Percentiles rank a stretch among this genome's conserved stretches.
These are phyloP conservation scores for Boletus sp. DNA, from an alignment of 1,284 basidiomycete genomes.

Conservation along the genomic window DNA sequence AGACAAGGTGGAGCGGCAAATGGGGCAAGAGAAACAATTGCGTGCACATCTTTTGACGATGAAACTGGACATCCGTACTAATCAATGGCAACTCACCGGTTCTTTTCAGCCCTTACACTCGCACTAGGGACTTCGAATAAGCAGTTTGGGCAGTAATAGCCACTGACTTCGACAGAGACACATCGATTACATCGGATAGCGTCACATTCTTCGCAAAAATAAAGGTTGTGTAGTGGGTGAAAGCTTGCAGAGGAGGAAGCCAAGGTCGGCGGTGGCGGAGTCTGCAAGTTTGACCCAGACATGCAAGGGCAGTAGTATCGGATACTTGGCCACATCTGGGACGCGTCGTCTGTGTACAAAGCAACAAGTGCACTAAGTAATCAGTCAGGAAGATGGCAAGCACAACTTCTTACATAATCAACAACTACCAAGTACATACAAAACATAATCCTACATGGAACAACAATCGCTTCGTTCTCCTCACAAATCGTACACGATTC, in stretches of 20 bases:
- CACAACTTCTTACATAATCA: constrained; percentile 19
- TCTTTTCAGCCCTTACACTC: constrained; percentile 93
- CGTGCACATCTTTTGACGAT: constrained; percentile 76
- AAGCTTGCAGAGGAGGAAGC: constrained; percentile 72
- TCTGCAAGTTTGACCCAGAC: constrained; percentile 43
- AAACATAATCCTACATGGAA: constrained; percentile 44
- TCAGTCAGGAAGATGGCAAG: too few species aligned
- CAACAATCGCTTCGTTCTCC: neutral
- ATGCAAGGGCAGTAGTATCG: constrained; percentile 73
- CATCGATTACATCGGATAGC: constrained; percentile 90
- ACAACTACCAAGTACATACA: constrained; percentile 8
- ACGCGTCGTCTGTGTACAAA: too few species aligned
- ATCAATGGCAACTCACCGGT: constrained; percentile 52
- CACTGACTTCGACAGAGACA: constrained; percentile 88
- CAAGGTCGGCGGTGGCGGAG: constrained; percentile 72
- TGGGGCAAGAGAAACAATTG: constrained; percentile 96
- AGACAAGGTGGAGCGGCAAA: constrained; percentile 83
- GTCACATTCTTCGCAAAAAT: constrained; percentile 99
- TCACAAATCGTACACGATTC: constrained; percentile 66
- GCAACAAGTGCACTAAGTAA: too few species aligned
- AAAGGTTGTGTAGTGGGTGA: constrained; percentile 80
- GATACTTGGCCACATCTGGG: constrained; percentile 36
- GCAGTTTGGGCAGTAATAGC: constrained; percentile 97
- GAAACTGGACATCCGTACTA: constrained; percentile 1
- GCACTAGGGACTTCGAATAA: constrained; percentile 98